Conservation (phyloP, 805 yeast genomes). For the Groenewaldozyma salmanticensis region DNA sequence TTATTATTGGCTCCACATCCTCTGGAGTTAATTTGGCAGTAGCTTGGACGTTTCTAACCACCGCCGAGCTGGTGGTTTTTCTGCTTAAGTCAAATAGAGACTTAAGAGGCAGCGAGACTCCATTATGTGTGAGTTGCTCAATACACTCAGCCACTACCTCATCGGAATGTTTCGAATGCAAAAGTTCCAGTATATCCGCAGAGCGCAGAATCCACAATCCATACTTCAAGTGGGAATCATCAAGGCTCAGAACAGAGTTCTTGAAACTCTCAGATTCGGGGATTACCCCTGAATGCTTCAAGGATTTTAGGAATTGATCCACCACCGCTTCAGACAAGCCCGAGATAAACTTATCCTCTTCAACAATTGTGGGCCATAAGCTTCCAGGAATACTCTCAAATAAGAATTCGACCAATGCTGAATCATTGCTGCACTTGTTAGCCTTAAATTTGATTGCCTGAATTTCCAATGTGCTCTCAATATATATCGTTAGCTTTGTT, state of each 20-base stretch:
- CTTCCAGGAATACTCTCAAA: slow-evolving; percentile 1
- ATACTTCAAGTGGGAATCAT: not conserved
- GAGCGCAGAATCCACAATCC: slow-evolving; percentile 2
- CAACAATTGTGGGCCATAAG: too few relatives aligned
- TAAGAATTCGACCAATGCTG: slow-evolving; percentile 1
- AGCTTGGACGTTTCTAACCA: too few relatives aligned
- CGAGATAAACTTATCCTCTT: too few relatives aligned
- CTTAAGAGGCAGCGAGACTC: too few relatives aligned
- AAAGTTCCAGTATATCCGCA: not conserved
- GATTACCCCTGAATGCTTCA: not conserved
- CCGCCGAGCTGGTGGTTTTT: too few relatives aligned
- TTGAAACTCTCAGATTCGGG: too few relatives aligned
- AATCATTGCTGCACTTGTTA: not conserved
- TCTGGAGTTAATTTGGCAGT: too few relatives aligned
- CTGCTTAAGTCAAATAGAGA: too few relatives aligned
- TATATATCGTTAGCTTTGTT: slow-evolving; percentile 4
- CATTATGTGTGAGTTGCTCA: not conserved
- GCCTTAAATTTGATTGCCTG: slow-evolving; percentile 8
- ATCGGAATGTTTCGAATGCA: too few relatives aligned
- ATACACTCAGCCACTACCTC: not conserved
- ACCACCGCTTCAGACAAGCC: too few relatives aligned
- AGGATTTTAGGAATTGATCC: too few relatives aligned
- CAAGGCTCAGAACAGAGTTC: not conserved
- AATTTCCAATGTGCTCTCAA: slow-evolving; percentile 6
- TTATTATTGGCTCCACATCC: too few relatives aligned